These are phyloP conservation scores for Yamagishiella unicocca DNA, from an alignment of 139 green algal genomes.

Conservation along the genomic window DNA sequence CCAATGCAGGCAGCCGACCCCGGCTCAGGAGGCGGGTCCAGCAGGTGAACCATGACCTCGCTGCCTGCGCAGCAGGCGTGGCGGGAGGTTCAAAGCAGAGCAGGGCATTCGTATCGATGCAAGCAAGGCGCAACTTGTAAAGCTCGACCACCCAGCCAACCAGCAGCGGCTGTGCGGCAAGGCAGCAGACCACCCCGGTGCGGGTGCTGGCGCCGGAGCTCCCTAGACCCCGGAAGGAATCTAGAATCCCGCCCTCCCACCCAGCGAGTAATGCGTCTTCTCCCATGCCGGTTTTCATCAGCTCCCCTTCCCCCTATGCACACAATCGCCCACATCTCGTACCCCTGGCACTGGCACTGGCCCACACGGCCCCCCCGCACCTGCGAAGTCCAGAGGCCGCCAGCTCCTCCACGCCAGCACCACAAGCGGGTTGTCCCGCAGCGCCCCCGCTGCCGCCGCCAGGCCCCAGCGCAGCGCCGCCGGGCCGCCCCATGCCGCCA, in stretches of 20 bases:
- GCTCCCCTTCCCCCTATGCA: not conserved
- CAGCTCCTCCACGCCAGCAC: not conserved
- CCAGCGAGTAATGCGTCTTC: too few species aligned
- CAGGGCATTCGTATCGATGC: too few species aligned
- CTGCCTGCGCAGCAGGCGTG: not conserved
- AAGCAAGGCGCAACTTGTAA: too few species aligned
- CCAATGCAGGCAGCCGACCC: not conserved
- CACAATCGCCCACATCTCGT: not conserved
- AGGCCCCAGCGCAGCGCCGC: not conserved
- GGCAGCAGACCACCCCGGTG: too few species aligned
- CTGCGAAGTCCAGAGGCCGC: constrained; percentile 4
- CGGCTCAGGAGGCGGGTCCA: not conserved
- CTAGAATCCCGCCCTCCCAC: too few species aligned
- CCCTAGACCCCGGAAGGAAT: too few species aligned
- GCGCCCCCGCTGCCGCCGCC: constrained; percentile 5
- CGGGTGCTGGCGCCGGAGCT: too few species aligned
- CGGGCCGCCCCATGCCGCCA: not conserved
- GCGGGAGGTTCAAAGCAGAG: too few species aligned
- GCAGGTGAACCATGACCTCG: not conserved
- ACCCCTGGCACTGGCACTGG: not conserved
- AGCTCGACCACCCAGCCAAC: too few species aligned
- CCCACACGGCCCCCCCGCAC: not conserved
- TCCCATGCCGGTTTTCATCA: too few species aligned
- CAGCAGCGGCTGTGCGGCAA: too few species aligned
- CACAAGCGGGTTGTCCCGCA: constrained; percentile 4